These are phyloP conservation scores for Diaporthe helianthi DNA, from an alignment of 2,329 filamentous ascomycete genomes.

Conservation along the genomic window DNA sequence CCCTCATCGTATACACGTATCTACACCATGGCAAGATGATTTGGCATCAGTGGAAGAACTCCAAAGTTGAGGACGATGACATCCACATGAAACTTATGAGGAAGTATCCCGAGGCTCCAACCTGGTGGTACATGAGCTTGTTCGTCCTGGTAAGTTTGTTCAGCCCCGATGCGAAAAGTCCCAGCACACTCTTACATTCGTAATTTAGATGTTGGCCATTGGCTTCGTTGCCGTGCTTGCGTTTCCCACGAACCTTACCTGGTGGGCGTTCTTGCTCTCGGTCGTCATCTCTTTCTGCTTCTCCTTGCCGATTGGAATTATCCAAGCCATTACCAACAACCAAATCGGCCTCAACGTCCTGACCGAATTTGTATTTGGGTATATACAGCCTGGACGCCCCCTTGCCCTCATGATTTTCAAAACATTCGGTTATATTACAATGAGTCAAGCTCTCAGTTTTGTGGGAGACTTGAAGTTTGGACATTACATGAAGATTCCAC, in stretches of 20 bases:
- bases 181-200: slow-evolving; percentile 29
- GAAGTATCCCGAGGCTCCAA: slow-evolving; percentile 67
- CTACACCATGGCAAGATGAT: slow-evolving; percentile 73
- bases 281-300: slow-evolving; percentile 70
- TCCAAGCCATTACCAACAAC: slow-evolving; percentile 74
- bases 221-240: slow-evolving; percentile 62
- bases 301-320: slow-evolving; percentile 71
- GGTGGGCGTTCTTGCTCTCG: slow-evolving; percentile 76
- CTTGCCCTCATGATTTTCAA: slow-evolving; percentile 78
- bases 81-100: slow-evolving; percentile 71
- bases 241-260: slow-evolving; percentile 72
- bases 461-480: slow-evolving; percentile 72
- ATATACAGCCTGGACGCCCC: slow-evolving; percentile 75
- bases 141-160: slow-evolving; percentile 57
- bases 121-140: slow-evolving; percentile 68
- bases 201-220: slow-evolving; percentile 56
- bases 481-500: slow-evolving; percentile 77
- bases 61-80: slow-evolving; percentile 66
- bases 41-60: slow-evolving; percentile 66
- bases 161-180: background rate
- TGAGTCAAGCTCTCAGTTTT: slow-evolving; percentile 71
- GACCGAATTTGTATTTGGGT: slow-evolving; percentile 77
- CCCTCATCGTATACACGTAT: slow-evolving; percentile 71
- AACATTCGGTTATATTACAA: slow-evolving; percentile 68
- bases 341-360: slow-evolving; percentile 77